Percentiles rank a stretch among this genome's conserved stretches.
These are phyloP conservation scores for Colletotrichum endophyticum DNA, from an alignment of 2,329 filamentous ascomycete genomes.

Conservation along the genomic window DNA sequence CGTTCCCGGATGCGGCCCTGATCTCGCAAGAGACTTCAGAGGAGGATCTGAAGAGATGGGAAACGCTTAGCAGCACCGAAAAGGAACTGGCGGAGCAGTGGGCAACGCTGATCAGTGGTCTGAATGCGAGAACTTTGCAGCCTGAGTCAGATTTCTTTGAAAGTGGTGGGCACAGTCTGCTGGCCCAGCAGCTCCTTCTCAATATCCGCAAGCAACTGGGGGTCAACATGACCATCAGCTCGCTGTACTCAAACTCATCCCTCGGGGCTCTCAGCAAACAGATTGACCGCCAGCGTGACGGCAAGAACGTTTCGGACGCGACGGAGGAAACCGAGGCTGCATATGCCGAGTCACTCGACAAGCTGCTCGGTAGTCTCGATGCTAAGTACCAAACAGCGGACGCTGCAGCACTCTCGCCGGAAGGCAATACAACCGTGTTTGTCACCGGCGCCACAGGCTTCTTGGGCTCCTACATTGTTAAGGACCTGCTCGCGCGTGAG, in stretches of 20 bases:
- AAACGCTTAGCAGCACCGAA: conserved; percentile 61
- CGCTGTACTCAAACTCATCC: conserved; percentile 70
- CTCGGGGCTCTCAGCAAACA: conserved; percentile 42
- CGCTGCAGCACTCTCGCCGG: background rate
- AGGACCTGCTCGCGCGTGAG: conserved; percentile 72
- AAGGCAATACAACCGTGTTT: conserved; percentile 63
- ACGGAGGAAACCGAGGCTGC: conserved; percentile 37
- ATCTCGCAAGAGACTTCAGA: conserved; percentile 40
- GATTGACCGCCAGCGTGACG: conserved; percentile 42
- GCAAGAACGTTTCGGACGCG: conserved; percentile 19
- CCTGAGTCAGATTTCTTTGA: conserved; percentile 49
- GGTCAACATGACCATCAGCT: conserved; percentile 68
- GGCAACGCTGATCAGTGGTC: conserved; percentile 70
- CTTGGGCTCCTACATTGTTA: conserved; percentile 80
- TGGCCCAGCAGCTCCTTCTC: conserved; percentile 78
- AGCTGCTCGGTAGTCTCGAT: conserved; percentile 44
- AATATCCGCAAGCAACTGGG: conserved; percentile 54
- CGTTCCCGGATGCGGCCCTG: conserved; percentile 65
- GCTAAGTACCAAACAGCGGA: background rate
- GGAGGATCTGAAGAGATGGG: conserved; percentile 45
- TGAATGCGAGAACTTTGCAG: conserved; percentile 65
- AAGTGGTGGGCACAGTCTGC: conserved; percentile 39
- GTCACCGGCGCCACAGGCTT: conserved; percentile 92
- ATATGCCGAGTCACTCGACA: conserved; percentile 55
- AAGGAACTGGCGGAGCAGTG: conserved; percentile 71